Evolutionary conservation across 306 rosid genomes (phyloP).

Genomic region (Inga oerstediana): DNA sequence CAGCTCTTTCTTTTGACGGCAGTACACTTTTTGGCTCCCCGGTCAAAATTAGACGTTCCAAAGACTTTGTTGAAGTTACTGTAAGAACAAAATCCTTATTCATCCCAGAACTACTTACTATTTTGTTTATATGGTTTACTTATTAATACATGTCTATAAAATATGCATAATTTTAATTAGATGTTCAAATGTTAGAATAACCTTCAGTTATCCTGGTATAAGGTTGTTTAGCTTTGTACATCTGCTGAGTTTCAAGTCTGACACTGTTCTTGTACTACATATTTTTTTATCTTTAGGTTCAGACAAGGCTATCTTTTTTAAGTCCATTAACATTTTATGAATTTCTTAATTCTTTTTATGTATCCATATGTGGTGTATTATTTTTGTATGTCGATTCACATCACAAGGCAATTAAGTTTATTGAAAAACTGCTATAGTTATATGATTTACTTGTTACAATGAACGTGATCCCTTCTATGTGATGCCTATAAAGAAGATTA

Average conservation of each 20-base stretch:
- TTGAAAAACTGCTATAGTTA: background rate
- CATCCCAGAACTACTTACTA: slow-evolving; percentile 19
- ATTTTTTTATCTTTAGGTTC: background rate
- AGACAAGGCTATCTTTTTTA: background rate
- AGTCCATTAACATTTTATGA: background rate
- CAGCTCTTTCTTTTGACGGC: slow-evolving; percentile 91
- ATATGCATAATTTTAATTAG: slow-evolving; percentile 1
- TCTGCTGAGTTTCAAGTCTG: background rate
- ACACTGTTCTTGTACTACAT: background rate
- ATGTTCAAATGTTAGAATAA: background rate
- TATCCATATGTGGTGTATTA: background rate
- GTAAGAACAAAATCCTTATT: slow-evolving; percentile 68
- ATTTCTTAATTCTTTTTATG: background rate
- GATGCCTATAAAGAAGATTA: background rate
- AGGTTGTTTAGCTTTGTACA: background rate
- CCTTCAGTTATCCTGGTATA: background rate
- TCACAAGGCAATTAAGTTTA: background rate
- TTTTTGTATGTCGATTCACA: background rate
- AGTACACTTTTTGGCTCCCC: slow-evolving; percentile 63
- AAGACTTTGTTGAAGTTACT: slow-evolving; percentile 78
- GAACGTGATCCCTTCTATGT: background rate
- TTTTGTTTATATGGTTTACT: background rate
- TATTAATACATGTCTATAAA: slow-evolving; percentile 5
- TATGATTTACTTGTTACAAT: background rate
- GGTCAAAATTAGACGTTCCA: slow-evolving; percentile 86